Evolutionary conservation across 225 moss, liverwort and hornwort genomes (phyloP).

Genomic region (Polytrichum commune): DNA sequence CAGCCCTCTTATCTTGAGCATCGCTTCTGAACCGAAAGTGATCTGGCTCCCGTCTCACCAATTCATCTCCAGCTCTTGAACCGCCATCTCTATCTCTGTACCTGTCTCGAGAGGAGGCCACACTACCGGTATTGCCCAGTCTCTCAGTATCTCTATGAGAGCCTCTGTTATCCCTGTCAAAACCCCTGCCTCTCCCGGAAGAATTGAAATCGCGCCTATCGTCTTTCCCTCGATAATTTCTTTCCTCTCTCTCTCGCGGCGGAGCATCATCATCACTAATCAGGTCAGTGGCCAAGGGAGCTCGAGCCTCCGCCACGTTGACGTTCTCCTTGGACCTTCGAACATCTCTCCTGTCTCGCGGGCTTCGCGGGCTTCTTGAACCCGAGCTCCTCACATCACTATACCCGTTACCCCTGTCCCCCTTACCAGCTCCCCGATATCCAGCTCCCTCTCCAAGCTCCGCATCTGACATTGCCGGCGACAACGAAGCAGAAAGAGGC

Average conservation of each 20-base stretch:
- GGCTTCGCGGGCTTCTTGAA: background rate
- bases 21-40: slow-evolving; percentile 4
- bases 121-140: background rate
- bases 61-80: slow-evolving; percentile 7
- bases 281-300: background rate
- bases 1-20: background rate
- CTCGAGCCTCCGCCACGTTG: background rate
- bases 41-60: slow-evolving; percentile 7
- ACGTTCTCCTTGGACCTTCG: slow-evolving; percentile 2
- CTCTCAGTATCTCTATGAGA: slow-evolving; percentile 10
- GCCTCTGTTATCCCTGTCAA: slow-evolving; percentile 12
- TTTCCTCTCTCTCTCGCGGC: slow-evolving; percentile 1
- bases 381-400: too few species aligned
- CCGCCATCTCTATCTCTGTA: slow-evolving; percentile 12
- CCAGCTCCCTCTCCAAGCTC: background rate
- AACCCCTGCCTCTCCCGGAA: slow-evolving; percentile 5
- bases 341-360: background rate
- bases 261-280: background rate
- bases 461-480: background rate
- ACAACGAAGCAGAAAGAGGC: background rate
- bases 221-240: background rate
- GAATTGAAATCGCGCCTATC: slow-evolving; percentile 4
- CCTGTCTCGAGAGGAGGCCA: background rate
- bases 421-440: background rate
- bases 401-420: background rate